Evolutionary conservation across 495 filamentous ascomycete genomes (phyloP), one percentile per base, ranked within the genome.

Genomic region (Sphaerosporella brunnea): DNA sequence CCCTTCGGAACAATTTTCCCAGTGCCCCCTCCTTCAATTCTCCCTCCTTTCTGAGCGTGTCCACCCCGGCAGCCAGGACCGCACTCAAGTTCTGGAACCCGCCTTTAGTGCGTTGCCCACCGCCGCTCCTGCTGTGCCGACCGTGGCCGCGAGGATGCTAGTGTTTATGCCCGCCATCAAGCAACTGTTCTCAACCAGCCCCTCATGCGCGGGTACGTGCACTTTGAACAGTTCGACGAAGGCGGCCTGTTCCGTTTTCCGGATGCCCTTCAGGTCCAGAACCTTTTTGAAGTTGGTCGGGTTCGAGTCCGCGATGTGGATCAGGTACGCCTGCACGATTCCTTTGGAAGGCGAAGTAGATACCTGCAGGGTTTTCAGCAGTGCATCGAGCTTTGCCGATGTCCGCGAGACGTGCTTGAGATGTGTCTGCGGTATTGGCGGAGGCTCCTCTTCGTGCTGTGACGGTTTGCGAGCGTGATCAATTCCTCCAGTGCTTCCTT

Each of bases 241-340:
- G 48, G 79, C 72, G 8, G 74, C 64, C 55, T 96, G 88, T 51
- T 96, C 87, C 51, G 72, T 70, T 51, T 80, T 81, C 54, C 81
- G 73, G 51, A 94, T 79, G 48, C 83, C 84, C 58, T 94, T 93
- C 51, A 94, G 72, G 39, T 97, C 90, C 30, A 97, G 79, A 49
- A 97, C 82, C 65, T 93, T 94, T 52, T 80, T 77, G 75, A 97
- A 97, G 68, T 97, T 97, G 51, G 79, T 73, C 61, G 95, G 83
- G 62, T 79, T 86, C 40, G 75, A 73, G 67, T 93, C 86, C 55
- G 78, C 83, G 53, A 96, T 86, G 65, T 93, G 83, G 60, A 92
- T 84, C 25, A 96, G 76, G 64, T 97, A 97, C 38, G 88, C 92
- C 66, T 95, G 90, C 2, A 96, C 85, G 23, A 97, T 78, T 3